Conservation (phyloP, 2,329 filamentous ascomycete species). For the Fusarium sp. region DNA sequence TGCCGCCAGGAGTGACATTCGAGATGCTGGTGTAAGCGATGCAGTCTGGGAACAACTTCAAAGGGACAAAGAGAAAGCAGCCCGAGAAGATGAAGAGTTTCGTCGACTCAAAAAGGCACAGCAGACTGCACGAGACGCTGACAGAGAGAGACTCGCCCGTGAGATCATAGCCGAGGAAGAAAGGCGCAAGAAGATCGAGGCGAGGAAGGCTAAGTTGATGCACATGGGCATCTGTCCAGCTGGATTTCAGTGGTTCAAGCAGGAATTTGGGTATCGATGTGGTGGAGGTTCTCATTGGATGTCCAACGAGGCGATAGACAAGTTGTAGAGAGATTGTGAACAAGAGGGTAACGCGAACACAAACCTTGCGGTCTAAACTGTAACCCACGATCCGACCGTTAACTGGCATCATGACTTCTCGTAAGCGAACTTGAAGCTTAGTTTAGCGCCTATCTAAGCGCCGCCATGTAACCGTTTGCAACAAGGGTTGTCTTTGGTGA, state of each 20-base stretch:
- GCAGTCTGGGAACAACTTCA: conserved; percentile 71
- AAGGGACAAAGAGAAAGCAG: conserved; percentile 56
- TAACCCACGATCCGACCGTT: no score
- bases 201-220: conserved; percentile 60
- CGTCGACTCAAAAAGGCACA: conserved; percentile 49
- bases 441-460: no score
- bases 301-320: conserved; percentile 24
- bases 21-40: conserved; percentile 70
- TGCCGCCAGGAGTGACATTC: conserved; percentile 21
- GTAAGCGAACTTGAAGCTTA: no score
- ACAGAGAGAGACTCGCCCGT: conserved; percentile 52
- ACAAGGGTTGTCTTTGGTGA: no score
- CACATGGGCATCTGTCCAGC: conserved; percentile 64
- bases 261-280: conserved; percentile 69
- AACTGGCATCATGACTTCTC: no score
- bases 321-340: no score
- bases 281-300: conserved; percentile 67
- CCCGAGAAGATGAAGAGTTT: conserved; percentile 53
- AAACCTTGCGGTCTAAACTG: no score
- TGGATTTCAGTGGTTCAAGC: conserved; percentile 72
- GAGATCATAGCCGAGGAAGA: conserved; percentile 50
- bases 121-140: conserved; percentile 44
- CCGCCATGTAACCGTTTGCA: no score
- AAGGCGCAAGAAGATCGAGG: conserved; percentile 52
- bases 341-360: no score